Evolutionary conservation across 495 filamentous ascomycete species (phyloP), one percentile per base, ranked within the genome.

Genomic region (Thozetella sp.): DNA sequence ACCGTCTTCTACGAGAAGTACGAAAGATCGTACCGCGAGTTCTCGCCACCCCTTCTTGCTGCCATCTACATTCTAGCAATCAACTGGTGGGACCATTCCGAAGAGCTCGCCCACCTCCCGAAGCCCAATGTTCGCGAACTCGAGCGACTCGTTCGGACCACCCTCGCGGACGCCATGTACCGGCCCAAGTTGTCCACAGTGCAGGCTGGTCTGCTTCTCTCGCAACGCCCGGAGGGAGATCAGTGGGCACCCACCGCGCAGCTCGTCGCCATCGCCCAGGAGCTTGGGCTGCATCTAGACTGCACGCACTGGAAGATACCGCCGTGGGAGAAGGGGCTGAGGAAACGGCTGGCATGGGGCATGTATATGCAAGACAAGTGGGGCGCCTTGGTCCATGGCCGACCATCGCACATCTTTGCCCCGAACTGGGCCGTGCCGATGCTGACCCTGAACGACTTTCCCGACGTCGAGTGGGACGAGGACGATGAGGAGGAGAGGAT

Each of bases 361-460:
- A 76, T 97, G 59, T 97, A 92, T 67, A 91, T 93, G 87, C 90
- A 96, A 67, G 93, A 97, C 67, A 96, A 95, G 76, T 97, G 93
- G 93, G 89, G 90, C 37, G 89, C 90, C 24, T 76, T 97, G n/a
- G 86, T 93, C 23, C 86, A 93, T 64, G 92, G 93, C 22, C 86
- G 92, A 10, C 93, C 93, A 2, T 92, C 92, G 10, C 93, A 93
- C 67, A 92, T 93, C 63, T 89, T 89, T 57, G 76, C 82, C 37
- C 84, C 88, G 37, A 93, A 96, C 70, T 96, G 92, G 92, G 91
- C 88, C 22, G 93, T 96, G 10, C 84, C 85, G 58, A 75, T 83
- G 17, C 76, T 95, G 43, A 82, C 79, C 17, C 77, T 82, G 25
- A 82, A 84, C 23, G 92, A 96, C 71, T 94, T 94, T 64, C 81